phyloP scores from a whole-genome alignment of 2,329 filamentous ascomycete genomes.

The Aspergillus sp. region DNA sequence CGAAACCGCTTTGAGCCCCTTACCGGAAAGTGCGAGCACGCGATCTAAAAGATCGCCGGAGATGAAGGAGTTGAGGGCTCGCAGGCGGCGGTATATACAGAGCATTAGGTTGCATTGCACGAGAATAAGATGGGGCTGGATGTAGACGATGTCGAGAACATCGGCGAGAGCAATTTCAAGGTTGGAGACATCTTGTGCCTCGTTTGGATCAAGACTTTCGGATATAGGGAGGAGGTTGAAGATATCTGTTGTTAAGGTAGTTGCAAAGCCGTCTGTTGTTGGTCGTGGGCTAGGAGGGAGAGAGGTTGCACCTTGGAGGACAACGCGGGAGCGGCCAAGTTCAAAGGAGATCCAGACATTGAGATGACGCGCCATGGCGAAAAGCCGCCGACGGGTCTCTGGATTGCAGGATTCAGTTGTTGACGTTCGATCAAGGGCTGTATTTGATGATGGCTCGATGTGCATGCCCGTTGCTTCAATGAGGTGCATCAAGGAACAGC shows the following conservation, averaged over 20 bases:
- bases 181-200: slow-evolving; percentile 41
- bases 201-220: slow-evolving; percentile 55
- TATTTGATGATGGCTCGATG: slow-evolving; percentile 24
- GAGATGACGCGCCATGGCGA: slow-evolving; percentile 56
- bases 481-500: slow-evolving; percentile 58
- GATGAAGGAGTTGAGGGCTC: slow-evolving; percentile 51
- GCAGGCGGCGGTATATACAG: slow-evolving; percentile 56
- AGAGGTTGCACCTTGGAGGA: slow-evolving; percentile 48
- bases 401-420: slow-evolving; percentile 20
- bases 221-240: slow-evolving; percentile 55
- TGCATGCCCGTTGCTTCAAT: slow-evolving; percentile 52
- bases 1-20: slow-evolving; percentile 50
- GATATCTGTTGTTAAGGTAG: slow-evolving; percentile 41
- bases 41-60: slow-evolving; percentile 45
- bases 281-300: slow-evolving; percentile 40
- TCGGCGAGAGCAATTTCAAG: slow-evolving; percentile 45
- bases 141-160: slow-evolving; percentile 44
- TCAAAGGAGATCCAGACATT: slow-evolving; percentile 63
- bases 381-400: slow-evolving; percentile 45
- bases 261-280: slow-evolving; percentile 37
- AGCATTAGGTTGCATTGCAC: slow-evolving; percentile 57
- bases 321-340: slow-evolving; percentile 54
- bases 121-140: slow-evolving; percentile 45
- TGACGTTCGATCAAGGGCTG: slow-evolving; percentile 10
- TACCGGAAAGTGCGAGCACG: slow-evolving; percentile 47